Evolutionary conservation across 2,329 filamentous ascomycete genomes (phyloP).

Genomic region (Trematosphaeria pertusa): DNA sequence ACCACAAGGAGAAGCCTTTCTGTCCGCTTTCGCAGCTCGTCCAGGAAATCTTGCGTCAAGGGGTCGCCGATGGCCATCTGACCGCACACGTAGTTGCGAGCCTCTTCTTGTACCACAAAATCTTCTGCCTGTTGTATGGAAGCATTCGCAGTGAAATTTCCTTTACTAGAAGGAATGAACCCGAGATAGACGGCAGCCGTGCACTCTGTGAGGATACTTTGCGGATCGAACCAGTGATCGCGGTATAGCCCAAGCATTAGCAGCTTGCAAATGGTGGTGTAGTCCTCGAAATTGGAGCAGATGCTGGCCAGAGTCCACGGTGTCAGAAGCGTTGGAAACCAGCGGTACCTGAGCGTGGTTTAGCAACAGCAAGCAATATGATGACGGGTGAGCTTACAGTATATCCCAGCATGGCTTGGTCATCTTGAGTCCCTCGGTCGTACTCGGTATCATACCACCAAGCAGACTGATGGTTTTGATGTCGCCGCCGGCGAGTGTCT

Average conservation of each 20-base stretch:
- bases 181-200: constrained; percentile 33
- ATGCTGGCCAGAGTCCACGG: constrained; percentile 35
- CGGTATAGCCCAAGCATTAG: constrained; percentile 33
- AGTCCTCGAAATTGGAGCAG: constrained; percentile 40
- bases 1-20: constrained; percentile 29
- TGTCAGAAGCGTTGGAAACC: constrained; percentile 34
- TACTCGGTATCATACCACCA: constrained; percentile 34
- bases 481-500: constrained; percentile 32
- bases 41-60: constrained; percentile 25
- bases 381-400: constrained; percentile 20
- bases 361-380: not conserved
- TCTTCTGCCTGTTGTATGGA: constrained; percentile 12
- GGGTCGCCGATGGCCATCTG: constrained; percentile 39
- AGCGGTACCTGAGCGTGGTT: constrained; percentile 26
- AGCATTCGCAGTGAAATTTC: constrained; percentile 12
- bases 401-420: constrained; percentile 41
- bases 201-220: constrained; percentile 27
- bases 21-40: constrained; percentile 30
- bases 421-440: constrained; percentile 30
- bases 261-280: constrained; percentile 35
- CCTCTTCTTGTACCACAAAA: constrained; percentile 22
- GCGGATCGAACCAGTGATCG: constrained; percentile 33
- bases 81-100: constrained; percentile 35
- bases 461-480: constrained; percentile 32
- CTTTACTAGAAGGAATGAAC: constrained; percentile 34